phyloP scores from a whole-genome alignment of 371 early-diverging fungal genomes.

The Syncephalastrum contaminatum region DNA sequence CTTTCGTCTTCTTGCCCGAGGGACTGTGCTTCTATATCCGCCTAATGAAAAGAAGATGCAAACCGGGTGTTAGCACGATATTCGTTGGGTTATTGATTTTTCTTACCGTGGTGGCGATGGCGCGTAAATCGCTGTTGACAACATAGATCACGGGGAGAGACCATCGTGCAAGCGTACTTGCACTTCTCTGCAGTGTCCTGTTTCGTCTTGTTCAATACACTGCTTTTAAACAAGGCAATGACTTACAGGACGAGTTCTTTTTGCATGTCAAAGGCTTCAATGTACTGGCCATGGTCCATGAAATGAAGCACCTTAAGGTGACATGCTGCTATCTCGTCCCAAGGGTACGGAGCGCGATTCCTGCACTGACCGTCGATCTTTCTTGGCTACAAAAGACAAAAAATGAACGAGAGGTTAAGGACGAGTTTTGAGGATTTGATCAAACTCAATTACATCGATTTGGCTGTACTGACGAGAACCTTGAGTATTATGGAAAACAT shows the following conservation, averaged over 20 bases:
- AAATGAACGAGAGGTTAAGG: neutral
- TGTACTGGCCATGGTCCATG: conserved; percentile 31
- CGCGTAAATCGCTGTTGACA: conserved; percentile 57
- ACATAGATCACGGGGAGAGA: conserved; percentile 53
- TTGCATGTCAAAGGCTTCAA: conserved; percentile 56
- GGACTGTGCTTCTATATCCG: conserved; percentile 46
- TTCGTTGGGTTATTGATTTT: neutral
- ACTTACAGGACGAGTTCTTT: conserved; percentile 54
- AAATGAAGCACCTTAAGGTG: conserved; percentile 48
- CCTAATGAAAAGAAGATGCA: conserved; percentile 25
- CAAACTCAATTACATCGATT: conserved; percentile 10
- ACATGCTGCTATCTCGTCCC: conserved; percentile 48
- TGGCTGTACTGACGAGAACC: conserved; percentile 17
- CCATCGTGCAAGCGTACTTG: conserved; percentile 47
- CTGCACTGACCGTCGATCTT: conserved; percentile 34
- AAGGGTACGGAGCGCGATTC: conserved; percentile 31
- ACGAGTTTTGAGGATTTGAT: neutral
- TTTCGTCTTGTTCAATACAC: neutral
- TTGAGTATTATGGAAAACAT: conserved; percentile 12
- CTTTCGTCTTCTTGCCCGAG: conserved; percentile 25
- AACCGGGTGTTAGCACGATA: neutral
- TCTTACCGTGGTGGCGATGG: conserved; percentile 37
- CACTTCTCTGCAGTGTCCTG: conserved; percentile 48
- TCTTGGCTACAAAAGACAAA: conserved; percentile 8
- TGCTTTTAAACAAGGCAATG: neutral